A percentile compares a stretch with the other conserved stretches of the same genome.
Conservation (phyloP, 257 asterid genomes). For the Ophiorrhiza pumila region DNA sequence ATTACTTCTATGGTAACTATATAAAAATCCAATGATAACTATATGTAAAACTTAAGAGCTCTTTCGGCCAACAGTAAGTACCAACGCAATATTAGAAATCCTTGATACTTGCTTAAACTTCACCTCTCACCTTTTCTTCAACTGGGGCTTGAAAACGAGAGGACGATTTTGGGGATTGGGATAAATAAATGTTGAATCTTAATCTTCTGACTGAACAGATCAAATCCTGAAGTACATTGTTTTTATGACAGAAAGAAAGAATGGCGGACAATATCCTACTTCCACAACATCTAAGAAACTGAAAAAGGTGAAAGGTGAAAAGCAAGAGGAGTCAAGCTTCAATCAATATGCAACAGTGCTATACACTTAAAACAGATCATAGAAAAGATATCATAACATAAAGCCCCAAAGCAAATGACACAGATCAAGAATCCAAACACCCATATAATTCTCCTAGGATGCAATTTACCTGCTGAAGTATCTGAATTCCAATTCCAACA, state of each 20-base stretch:
- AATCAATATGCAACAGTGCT: background rate
- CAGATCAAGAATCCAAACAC: background rate
- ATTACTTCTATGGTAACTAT: too few relatives aligned
- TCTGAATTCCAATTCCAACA: conserved; percentile 61
- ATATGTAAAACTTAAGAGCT: background rate
- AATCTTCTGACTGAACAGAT: background rate
- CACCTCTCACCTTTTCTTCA: background rate
- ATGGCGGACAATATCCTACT: background rate
- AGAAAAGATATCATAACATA: background rate
- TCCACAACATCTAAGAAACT: background rate
- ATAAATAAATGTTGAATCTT: background rate
- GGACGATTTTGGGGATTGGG: background rate
- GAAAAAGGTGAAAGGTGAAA: background rate
- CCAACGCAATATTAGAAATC: background rate
- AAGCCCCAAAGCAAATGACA: background rate
- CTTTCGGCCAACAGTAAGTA: background rate
- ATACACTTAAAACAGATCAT: background rate
- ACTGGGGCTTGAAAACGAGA: background rate
- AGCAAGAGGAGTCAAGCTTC: background rate
- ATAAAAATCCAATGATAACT: background rate
- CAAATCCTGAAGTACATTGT: background rate
- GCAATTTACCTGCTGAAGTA: conserved; percentile 62
- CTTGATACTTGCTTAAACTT: background rate
- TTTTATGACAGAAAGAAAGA: background rate
- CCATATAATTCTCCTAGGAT: background rate